Conservation (phyloP, 805 yeast genomes). For the Kazachstania kunashirensis region DNA sequence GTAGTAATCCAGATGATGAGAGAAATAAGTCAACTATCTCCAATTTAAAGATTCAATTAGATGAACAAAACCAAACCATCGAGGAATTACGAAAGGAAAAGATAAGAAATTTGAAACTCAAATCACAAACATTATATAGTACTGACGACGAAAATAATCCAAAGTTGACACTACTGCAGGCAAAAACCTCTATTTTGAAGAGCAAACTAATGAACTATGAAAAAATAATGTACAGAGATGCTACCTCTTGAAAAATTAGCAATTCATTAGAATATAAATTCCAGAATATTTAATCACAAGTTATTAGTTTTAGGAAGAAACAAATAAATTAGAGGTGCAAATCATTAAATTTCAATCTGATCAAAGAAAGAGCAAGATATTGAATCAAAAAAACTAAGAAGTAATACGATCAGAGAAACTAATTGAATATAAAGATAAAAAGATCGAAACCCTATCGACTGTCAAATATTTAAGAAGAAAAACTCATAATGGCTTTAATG, state of each 20-base stretch:
- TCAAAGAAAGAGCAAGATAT: too few relatives aligned
- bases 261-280: slow-evolving; percentile 23
- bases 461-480: slow-evolving; percentile 55
- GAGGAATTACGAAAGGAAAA: neutral
- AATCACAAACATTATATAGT: too few relatives aligned
- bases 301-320: too few relatives aligned
- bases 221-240: slow-evolving; percentile 53
- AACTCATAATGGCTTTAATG: too few relatives aligned
- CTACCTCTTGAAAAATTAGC: slow-evolving; percentile 40
- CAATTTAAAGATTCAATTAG: slow-evolving; percentile 50
- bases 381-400: slow-evolving; percentile 54
- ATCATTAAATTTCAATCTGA: too few relatives aligned
- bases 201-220: slow-evolving; percentile 64
- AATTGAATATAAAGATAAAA: slow-evolving; percentile 64
- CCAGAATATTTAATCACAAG: slow-evolving; percentile 24
- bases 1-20: slow-evolving; percentile 20
- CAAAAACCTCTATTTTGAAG: slow-evolving; percentile 55
- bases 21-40: slow-evolving; percentile 42
- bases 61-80: slow-evolving; percentile 42
- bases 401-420: slow-evolving; percentile 53
- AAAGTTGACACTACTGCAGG: slow-evolving; percentile 37
- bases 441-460: slow-evolving; percentile 63
- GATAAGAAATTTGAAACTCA: neutral
- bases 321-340: too few relatives aligned
- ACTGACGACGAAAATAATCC: slow-evolving; percentile 22